Evolutionary conservation across 2,329 filamentous ascomycete genomes (phyloP), one percentile per base, ranked within the genome.

Genomic region (Phoma sp.): DNA sequence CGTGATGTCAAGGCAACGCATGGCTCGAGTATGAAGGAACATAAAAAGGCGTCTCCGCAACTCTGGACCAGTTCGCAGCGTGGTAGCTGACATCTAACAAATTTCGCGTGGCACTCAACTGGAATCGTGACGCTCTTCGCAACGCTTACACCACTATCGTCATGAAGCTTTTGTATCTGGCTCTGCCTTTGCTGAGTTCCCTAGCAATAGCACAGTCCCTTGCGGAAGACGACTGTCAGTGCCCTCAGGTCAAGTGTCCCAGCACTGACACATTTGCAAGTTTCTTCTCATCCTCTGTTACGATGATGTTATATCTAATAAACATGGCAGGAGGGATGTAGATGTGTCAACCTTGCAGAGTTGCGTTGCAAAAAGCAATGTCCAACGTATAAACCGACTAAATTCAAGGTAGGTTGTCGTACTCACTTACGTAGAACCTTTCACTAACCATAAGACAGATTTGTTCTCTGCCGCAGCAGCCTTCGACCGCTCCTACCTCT

Each of bases 191-290:
- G 2, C 38, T 70, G 22, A 52, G 58, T 25, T 58, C 46, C 5
- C 43, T 64, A 9, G 58, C 39, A 4, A 30, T 65, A 1, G 65
- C 66, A 9, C 61, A 64, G 43, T 55, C 53, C 24, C 49, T 57
- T 22, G 25, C n/a, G 4, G 50, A 43, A 4, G 44, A 52, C 4
- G 29, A 48, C 8, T 70, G 66, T 36, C 47, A 59, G 37, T 72
- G 70, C 36, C 67, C 68, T 5, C 58, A 57, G 32, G 60, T 71
- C 51, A 70, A 70, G 42, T 72, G 70, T 38, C 53, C 59, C 29
- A 46, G 35, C 5, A 52, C 59, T 29, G 59, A 68, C 47, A 48
- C 55, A 4, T 58, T 57, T 11, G 68, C 66, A 58, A 37, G 62
- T 59, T 18, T 18, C 40, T 13, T n/a, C 25, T 25, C 7, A 18